Percentiles rank a stretch among this genome's conserved stretches.
Conservation (phyloP, 768 basidiomycete genomes). For the Suillus clintonianus region DNA sequence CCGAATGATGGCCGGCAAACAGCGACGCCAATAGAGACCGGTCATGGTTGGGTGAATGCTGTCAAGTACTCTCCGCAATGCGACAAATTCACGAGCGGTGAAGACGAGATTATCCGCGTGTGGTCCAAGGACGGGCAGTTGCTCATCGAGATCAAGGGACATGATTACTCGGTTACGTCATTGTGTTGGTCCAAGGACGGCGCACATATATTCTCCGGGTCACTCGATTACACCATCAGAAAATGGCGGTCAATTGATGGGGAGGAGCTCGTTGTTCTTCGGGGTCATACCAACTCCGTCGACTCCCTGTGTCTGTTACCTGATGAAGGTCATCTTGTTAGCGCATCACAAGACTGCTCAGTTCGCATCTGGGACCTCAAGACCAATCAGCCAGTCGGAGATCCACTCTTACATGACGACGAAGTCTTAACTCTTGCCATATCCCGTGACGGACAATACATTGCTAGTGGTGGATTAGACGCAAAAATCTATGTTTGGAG, state of each 20-base stretch:
- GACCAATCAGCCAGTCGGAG: too few relatives aligned
- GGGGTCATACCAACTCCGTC: neutral
- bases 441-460: too few relatives aligned
- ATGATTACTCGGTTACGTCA: neutral
- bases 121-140: neutral
- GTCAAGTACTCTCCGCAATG: neutral
- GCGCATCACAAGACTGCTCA: neutral
- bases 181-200: neutral
- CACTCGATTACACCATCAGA: neutral
- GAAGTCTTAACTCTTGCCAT: too few relatives aligned
- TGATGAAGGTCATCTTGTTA: neutral
- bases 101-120: neutral
- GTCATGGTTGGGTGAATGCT: neutral
- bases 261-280: neutral
- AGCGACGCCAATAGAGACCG: neutral
- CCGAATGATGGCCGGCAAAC: too few relatives aligned
- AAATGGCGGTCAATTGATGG: too few relatives aligned
- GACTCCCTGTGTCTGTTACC: neutral
- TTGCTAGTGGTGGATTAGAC: too few relatives aligned
- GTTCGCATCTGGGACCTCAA: neutral
- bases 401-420: too few relatives aligned
- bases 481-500: too few relatives aligned
- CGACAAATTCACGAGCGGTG: neutral
- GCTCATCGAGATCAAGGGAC: neutral
- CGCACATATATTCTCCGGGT: neutral